Percentiles rank a stretch among this genome's conserved stretches.
phyloP scores from a whole-genome alignment of 208 protist species.

The Leptomonas pyrrhocoris region DNA sequence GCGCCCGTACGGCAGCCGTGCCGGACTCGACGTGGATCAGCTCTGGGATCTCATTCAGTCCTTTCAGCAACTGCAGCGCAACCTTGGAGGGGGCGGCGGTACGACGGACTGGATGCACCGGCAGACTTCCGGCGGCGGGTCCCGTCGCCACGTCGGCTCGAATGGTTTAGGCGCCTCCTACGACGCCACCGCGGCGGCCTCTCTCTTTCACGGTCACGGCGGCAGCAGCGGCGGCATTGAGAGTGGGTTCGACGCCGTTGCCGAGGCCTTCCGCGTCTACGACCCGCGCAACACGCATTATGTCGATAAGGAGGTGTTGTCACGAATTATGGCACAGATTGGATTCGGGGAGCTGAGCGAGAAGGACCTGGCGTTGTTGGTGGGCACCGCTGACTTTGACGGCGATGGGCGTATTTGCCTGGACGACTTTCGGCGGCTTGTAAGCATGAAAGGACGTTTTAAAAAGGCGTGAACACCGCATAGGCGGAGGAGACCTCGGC shows the following conservation, averaged over 20 bases:
- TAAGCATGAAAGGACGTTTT: constrained; percentile 74
- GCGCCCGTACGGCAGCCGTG: constrained; percentile 10
- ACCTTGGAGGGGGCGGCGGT: not conserved
- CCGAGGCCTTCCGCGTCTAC: constrained; percentile 91
- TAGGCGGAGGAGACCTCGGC: not conserved
- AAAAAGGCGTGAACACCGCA: constrained; percentile 21
- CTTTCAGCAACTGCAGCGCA: constrained; percentile 52
- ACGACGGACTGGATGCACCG: not conserved
- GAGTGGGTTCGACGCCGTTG: constrained; percentile 73
- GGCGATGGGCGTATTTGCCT: constrained; percentile 91
- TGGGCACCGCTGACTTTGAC: constrained; percentile 93
- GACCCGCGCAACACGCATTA: constrained; percentile 86
- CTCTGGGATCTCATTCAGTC: constrained; percentile 89
- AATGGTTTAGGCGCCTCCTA: not conserved
- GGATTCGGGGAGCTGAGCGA: constrained; percentile 84
- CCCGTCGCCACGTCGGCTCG: constrained; percentile 8
- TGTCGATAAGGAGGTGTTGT: constrained; percentile 82
- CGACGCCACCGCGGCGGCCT: constrained; percentile 6
- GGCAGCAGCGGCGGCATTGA: not conserved
- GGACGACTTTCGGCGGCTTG: constrained; percentile 88
- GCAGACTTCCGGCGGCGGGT: not conserved
- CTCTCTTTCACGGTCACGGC: not conserved
- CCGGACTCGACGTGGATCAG: constrained; percentile 79
- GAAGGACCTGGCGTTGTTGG: constrained; percentile 87
- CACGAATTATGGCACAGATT: constrained; percentile 84